Evolutionary conservation across 306 rosid species (phyloP), one percentile per base, ranked within the genome.

Genomic region (Ochetophila trinervis): DNA sequence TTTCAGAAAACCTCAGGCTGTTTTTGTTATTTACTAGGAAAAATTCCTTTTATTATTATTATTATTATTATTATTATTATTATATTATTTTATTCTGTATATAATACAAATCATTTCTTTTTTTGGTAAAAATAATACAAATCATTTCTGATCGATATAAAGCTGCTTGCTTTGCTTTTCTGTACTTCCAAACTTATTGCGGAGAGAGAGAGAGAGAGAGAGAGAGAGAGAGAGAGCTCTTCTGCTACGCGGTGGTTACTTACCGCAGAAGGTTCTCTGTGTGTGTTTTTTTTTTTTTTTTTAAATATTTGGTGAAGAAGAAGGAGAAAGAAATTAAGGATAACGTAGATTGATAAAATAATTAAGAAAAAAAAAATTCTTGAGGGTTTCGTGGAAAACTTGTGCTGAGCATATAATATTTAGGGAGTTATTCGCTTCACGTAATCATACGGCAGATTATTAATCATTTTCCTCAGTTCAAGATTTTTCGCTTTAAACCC

Each of bases 361-460:
- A 30, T 22, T 27, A 27, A 27, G 32, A 81, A 84, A 68, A 74
- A 30, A 57, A 53, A 59, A 49, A 55, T 52, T 21, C 7, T 9
- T 18, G 22, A 70, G 64, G 80, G 82, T 86, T 79, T 83, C 91
- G 94, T 83, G 76, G 65, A 56, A 70, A 65, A 71, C 63, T 86
- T 64, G 74, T 71, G 73, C 70, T 67, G 14, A 63, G 62, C 35
- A 18, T 23, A 32, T 34, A 68, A 59, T 48, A 35, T 69, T 68
- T 65, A 57, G 69, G 54, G 55, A 64, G 65, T 59, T 70, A 72
- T 66, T 80, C 37, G 76, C 85, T 67, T 70, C 87, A 86, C 96
- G 91, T 75, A 77, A 84, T 77, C 81, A 68, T 10, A 40, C 42
- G 66, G 67, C 60, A 24, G 65, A 70, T 83, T 14, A 63, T 75